phyloP scores from a whole-genome alignment of 192 early-diverging fungal species.

The Gryganskiella cystojenkinii region DNA sequence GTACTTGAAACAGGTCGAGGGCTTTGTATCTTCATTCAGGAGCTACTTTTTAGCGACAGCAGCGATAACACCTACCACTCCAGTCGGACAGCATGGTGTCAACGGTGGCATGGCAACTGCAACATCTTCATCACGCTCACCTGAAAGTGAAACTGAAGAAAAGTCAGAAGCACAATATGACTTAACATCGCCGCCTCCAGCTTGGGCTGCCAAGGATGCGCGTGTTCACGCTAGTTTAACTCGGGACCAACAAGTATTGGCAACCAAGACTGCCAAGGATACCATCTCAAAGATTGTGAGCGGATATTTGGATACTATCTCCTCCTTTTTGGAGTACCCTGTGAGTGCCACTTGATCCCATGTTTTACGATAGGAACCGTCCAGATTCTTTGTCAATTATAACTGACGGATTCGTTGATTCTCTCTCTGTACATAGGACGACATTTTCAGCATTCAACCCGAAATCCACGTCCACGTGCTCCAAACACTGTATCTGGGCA shows the following conservation, averaged over 20 bases:
- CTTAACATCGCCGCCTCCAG: background rate
- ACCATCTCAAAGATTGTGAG: conserved; percentile 52
- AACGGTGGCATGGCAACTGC: background rate
- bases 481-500: conserved; percentile 30
- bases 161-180: no score
- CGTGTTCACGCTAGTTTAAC: conserved; percentile 27
- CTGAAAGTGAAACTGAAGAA: no score
- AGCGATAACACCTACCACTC: no score
- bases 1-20: conserved; percentile 57
- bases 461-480: conserved; percentile 46
- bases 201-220: conserved; percentile 40
- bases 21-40: conserved; percentile 59
- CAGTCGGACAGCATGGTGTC: no score
- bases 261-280: conserved; percentile 40
- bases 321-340: conserved; percentile 59
- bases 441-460: conserved; percentile 29
- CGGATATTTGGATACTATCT: conserved; percentile 57
- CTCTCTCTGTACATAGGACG: conserved; percentile 1
- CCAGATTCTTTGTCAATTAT: no score
- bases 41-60: conserved; percentile 52
- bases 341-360: conserved; percentile 31
- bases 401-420: no score
- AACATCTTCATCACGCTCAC: conserved; percentile 9
- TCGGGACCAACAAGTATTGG: conserved; percentile 39
- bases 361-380: no score